phyloP scores from a whole-genome alignment of 148 eudicot species.

The Rheum nobile region DNA sequence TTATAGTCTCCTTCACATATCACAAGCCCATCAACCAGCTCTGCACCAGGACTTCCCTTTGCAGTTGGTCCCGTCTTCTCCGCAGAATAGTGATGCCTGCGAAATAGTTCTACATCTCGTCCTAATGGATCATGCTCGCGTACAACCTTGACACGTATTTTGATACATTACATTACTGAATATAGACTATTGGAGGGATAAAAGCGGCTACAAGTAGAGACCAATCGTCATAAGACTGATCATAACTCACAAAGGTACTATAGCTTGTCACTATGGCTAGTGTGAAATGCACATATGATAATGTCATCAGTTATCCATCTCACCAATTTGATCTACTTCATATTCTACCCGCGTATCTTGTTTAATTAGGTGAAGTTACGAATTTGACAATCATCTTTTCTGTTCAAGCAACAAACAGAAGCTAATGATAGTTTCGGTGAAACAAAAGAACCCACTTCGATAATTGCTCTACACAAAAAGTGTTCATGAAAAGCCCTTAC shows the following conservation, averaged over 20 bases:
- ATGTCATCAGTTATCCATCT: neutral
- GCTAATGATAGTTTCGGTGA: neutral
- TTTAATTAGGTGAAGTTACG: neutral
- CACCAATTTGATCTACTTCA: neutral
- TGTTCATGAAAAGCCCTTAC: too few species aligned
- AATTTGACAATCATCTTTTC: neutral
- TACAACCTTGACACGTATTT: slow-evolving; percentile 40
- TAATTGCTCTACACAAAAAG: too few species aligned
- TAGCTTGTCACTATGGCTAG: neutral
- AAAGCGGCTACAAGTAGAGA: too few species aligned
- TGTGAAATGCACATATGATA: too few species aligned
- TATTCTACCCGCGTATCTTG: neutral
- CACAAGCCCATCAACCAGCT: slow-evolving; percentile 73
- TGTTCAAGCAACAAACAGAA: neutral
- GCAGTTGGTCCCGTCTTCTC: slow-evolving; percentile 56
- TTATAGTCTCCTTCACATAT: slow-evolving; percentile 68
- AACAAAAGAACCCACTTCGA: too few species aligned
- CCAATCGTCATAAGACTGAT: too few species aligned
- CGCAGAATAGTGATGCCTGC: slow-evolving; percentile 49
- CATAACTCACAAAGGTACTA: too few species aligned
- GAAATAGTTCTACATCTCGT: slow-evolving; percentile 86
- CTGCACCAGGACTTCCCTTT: slow-evolving; percentile 64
- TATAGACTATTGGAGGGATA: too few species aligned
- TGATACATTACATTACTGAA: neutral
- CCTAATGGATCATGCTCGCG: slow-evolving; percentile 94